Evolutionary conservation across 2,329 filamentous ascomycete genomes (phyloP), one percentile per base, ranked within the genome.

Genomic region (Monosporascus sp.): DNA sequence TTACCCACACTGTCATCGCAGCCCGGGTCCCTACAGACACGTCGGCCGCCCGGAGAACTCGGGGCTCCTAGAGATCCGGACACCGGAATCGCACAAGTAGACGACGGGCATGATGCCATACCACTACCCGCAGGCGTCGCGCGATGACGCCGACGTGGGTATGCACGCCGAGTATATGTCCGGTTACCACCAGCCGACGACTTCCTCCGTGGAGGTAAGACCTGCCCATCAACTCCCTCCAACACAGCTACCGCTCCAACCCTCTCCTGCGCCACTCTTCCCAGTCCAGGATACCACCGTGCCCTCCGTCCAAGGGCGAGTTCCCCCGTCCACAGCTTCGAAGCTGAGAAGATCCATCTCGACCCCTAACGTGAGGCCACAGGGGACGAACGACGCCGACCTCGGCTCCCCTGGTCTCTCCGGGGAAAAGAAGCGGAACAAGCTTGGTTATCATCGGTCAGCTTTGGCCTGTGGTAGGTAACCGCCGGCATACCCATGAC

Each of bases 391-490:
- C 51, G 65, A 68, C 38, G 50, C 66, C 47, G 71, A 73, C 39
- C 64, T 68, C 50, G 63, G 66, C 20, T 55, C 67, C 41, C 60
- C 71, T 51, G 67, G 67, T 24, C 62, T 70, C 31, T 60, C 72
- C n/a, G 72, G 69, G 37, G 80, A 83, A 54, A 83, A 79, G 70
- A 79, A 75, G 55, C 84, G 92, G 66, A 97, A 96, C 71, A 97
- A 96, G 72, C 79, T 97, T 56, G 93, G 93, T 39, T 97, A 97
- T 68, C 93, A 97, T 74, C 84, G 93, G 65, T 96, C 91, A 37
- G 95, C 92, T 45, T 90, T 97, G 63, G 94, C 93, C 62, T 97
- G 93, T 76, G 88, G 93, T 97, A 81, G 83, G 92, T 84, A 53
- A 43, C 55, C 52, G 37, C 54, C 20, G 18, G 43, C 9, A 31